These are phyloP conservation scores for Malassezia vespertilionis DNA, from an alignment of 1,284 basidiomycete genomes.

Conservation along the genomic window DNA sequence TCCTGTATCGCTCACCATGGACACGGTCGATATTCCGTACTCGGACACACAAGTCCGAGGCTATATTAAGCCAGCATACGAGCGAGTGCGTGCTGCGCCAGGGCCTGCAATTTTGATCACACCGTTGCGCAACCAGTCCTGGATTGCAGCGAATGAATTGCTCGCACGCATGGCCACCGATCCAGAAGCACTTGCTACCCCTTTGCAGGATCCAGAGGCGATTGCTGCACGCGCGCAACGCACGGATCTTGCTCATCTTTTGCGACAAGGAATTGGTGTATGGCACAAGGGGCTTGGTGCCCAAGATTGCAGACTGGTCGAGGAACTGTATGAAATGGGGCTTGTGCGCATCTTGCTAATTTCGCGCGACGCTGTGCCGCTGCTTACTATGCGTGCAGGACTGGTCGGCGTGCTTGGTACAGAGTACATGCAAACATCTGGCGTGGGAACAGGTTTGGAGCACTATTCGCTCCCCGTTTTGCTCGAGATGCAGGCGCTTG, in stretches of 20 bases:
- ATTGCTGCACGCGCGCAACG: slow-evolving; percentile 59
- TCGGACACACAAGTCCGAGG: slow-evolving; percentile 76
- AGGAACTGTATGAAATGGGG: slow-evolving; percentile 72
- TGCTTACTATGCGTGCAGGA: slow-evolving; percentile 65
- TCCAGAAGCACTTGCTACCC: slow-evolving; percentile 56
- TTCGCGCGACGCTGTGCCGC: slow-evolving; percentile 75
- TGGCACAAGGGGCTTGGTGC: slow-evolving; percentile 65
- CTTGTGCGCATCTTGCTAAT: slow-evolving; percentile 71
- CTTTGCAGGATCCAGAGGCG: slow-evolving; percentile 57
- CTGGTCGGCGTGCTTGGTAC: slow-evolving; percentile 84
- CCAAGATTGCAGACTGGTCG: slow-evolving; percentile 63
- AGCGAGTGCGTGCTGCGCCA: slow-evolving; percentile 50
- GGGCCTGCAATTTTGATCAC: slow-evolving; percentile 69
- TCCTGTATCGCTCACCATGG: slow-evolving; percentile 59
- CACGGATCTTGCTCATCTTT: slow-evolving; percentile 58
- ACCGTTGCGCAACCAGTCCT: slow-evolving; percentile 71
- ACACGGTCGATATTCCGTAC: slow-evolving; percentile 75
- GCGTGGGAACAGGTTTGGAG: slow-evolving; percentile 57
- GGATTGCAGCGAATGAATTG: slow-evolving; percentile 67
- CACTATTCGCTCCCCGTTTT: slow-evolving; percentile 75
- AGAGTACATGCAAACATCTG: slow-evolving; percentile 60
- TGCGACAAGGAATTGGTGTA: slow-evolving; percentile 81
- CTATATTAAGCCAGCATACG: slow-evolving; percentile 82
- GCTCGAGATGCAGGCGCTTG: slow-evolving; percentile 79
- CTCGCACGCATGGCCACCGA: slow-evolving; percentile 76